phyloP scores from a whole-genome alignment of 2,329 filamentous ascomycete species.

The Trichoderma sp. region DNA sequence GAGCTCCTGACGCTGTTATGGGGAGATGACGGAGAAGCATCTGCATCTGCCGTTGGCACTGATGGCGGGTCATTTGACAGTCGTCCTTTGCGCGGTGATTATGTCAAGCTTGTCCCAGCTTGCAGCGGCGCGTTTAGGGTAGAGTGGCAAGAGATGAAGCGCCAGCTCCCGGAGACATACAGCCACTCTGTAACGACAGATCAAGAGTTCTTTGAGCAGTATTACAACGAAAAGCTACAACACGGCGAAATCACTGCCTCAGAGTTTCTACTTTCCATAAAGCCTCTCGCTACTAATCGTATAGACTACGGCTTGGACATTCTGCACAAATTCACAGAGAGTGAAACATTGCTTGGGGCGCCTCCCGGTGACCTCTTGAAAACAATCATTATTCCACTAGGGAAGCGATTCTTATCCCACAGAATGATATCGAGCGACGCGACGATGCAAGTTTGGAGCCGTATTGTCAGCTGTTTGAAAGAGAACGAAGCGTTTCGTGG shows the following conservation, averaged over 20 bases:
- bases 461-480: not conserved
- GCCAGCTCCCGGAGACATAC: not conserved
- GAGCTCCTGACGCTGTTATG: slow-evolving; percentile 19
- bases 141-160: not conserved
- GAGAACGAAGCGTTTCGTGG: not conserved
- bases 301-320: not conserved
- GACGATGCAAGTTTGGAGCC: not conserved
- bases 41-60: too few relatives aligned
- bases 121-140: not conserved
- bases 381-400: not conserved
- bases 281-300: not conserved
- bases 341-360: not conserved
- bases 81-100: slow-evolving; percentile 5
- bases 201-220: slow-evolving; percentile 5
- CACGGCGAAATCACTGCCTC: not conserved
- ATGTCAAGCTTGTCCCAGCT: slow-evolving; percentile 6
- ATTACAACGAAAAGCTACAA: not conserved
- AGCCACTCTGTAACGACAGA: not conserved
- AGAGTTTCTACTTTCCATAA: not conserved
- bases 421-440: not conserved
- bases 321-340: not conserved
- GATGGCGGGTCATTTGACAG: not conserved
- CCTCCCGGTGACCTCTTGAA: not conserved
- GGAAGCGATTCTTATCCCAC: not conserved
- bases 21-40: not conserved